phyloP scores from a whole-genome alignment of 345 rosid genomes.

The Corymbia maculata region DNA sequence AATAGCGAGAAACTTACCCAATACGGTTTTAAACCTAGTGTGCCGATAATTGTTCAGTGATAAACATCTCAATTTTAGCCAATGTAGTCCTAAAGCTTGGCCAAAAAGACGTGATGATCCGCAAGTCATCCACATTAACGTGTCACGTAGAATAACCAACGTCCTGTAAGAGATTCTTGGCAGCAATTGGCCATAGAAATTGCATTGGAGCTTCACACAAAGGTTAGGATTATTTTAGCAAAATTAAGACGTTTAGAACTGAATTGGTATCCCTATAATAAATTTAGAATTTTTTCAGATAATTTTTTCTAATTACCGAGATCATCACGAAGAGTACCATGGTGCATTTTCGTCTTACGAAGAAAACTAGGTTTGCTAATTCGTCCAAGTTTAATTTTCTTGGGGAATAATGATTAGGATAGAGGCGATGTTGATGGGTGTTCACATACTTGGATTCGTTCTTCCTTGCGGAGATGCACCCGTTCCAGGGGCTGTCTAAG shows the following conservation, averaged over 20 bases:
- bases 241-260: background rate
- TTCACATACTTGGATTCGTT: background rate
- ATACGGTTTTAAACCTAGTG: too few relatives aligned
- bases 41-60: too few relatives aligned
- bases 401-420: background rate
- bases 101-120: background rate
- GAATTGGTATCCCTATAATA: too few relatives aligned
- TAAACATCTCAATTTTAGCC: background rate
- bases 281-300: background rate
- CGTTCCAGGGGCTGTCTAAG: background rate
- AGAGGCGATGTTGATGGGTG: background rate
- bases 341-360: background rate
- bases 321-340: background rate
- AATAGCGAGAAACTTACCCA: background rate
- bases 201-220: accelerated
- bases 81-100: background rate
- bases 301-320: background rate
- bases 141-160: background rate
- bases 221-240: too few relatives aligned
- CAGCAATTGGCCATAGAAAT: background rate
- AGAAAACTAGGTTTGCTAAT: background rate
- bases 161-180: accelerated
- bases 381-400: background rate
- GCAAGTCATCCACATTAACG: accelerated
- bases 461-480: background rate